Evolutionary conservation across 768 basidiomycete genomes (phyloP).

Genomic region (Pluteus cervinus): DNA sequence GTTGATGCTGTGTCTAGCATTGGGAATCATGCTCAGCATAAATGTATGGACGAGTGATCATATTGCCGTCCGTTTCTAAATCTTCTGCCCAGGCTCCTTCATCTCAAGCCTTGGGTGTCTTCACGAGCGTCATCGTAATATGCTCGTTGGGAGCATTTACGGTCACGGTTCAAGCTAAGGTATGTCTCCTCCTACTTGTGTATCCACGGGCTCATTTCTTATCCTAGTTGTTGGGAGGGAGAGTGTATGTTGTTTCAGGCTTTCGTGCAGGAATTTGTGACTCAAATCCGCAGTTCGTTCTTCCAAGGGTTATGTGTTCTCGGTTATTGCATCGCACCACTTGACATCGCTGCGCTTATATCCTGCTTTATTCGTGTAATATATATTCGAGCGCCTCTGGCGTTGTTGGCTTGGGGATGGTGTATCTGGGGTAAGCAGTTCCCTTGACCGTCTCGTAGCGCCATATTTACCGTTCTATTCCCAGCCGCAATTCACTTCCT

Average conservation of each 20-base stretch:
- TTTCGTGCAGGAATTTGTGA: constrained; percentile 1
- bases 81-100: constrained; percentile 61
- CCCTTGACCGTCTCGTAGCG: neutral
- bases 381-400: constrained; percentile 82
- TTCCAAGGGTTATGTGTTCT: constrained; percentile 94
- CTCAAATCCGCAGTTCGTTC: constrained; percentile 85
- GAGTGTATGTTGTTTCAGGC: constrained; percentile 51
- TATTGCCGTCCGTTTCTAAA: neutral
- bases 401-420: constrained; percentile 89
- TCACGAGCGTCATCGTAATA: constrained; percentile 91
- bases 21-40: constrained; percentile 81
- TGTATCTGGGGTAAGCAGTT: constrained; percentile 82
- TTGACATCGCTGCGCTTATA: constrained; percentile 85
- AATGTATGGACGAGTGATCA: constrained; percentile 45
- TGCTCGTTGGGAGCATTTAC: constrained; percentile 86
- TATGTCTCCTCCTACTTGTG: constrained; percentile 20
- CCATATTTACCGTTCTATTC: neutral
- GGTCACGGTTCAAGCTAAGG: constrained; percentile 96
- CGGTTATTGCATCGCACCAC: constrained; percentile 92
- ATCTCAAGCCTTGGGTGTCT: constrained; percentile 79
- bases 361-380: constrained; percentile 81
- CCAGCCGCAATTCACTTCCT: constrained; percentile 92
- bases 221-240: constrained; percentile 65
- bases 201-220: constrained; percentile 4
- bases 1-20: constrained; percentile 70